These are phyloP conservation scores for Parafenestella ontariensis DNA, from an alignment of 2,329 filamentous ascomycete species.

Conservation along the genomic window DNA sequence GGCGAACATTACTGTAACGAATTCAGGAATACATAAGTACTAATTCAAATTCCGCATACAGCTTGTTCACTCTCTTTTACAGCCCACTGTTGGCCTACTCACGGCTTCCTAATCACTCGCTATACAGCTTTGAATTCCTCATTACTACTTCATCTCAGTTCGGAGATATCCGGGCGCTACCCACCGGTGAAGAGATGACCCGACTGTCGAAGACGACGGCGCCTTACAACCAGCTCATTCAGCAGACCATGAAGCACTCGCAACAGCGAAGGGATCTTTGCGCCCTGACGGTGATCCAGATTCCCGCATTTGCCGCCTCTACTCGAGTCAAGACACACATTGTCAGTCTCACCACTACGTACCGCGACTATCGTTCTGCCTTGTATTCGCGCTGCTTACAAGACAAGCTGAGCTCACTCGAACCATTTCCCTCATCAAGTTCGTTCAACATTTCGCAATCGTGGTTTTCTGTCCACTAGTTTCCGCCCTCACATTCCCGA, in stretches of 20 bases:
- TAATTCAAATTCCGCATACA: neutral
- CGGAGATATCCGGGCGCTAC: neutral
- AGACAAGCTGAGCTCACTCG: neutral
- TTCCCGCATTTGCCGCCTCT: neutral
- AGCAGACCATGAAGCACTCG: neutral
- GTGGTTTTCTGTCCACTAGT: conserved; percentile 1
- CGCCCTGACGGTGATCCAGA: neutral
- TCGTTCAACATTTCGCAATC: conserved; percentile 1
- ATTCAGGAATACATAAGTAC: neutral
- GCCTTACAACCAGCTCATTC: neutral
- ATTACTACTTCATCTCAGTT: neutral
- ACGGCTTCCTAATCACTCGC: neutral
- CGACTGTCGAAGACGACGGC: neutral
- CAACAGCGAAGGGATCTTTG: neutral
- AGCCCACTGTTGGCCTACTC: neutral
- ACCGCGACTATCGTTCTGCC: neutral
- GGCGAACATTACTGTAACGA: neutral
- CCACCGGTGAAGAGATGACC: neutral
- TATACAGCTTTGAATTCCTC: neutral
- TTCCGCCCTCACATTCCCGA: conserved; percentile 15
- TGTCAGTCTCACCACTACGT: neutral
- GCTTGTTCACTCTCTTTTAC: neutral
- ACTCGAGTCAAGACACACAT: neutral
- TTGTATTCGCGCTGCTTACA: neutral
- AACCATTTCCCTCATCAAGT: conserved; percentile 3